These are phyloP conservation scores for Wickerhamiella slavikovae DNA, from an alignment of 805 yeast species.

Conservation along the genomic window DNA sequence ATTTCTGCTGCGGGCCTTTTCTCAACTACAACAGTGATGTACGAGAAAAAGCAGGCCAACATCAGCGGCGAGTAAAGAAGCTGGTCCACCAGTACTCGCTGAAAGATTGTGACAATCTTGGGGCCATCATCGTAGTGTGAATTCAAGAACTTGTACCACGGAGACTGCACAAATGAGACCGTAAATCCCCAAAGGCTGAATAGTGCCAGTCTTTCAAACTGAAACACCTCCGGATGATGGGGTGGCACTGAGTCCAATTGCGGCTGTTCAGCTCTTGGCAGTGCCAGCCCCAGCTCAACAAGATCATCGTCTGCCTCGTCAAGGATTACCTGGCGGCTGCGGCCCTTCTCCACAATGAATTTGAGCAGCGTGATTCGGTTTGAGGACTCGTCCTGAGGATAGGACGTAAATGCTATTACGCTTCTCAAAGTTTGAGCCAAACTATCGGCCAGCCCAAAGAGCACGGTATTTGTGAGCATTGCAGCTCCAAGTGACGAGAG, in stretches of 20 bases:
- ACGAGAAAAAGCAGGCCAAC: conserved; percentile 58
- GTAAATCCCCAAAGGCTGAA: conserved; percentile 77
- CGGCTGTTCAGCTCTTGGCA: conserved; percentile 4
- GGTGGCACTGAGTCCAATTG: conserved; percentile 4
- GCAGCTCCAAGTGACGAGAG: conserved; percentile 55
- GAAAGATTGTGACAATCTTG: conserved; percentile 54
- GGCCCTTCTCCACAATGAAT: conserved; percentile 17
- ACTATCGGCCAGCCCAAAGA: conserved; percentile 81
- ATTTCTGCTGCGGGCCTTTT: conserved; percentile 47
- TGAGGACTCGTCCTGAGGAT: conserved; percentile 1
- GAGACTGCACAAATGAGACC: conserved; percentile 64
- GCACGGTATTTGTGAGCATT: conserved; percentile 54
- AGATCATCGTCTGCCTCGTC: conserved; percentile 16
- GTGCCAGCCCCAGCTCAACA: conserved; percentile 12
- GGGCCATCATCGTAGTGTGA: conserved; percentile 55
- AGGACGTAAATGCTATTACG: conserved; percentile 14
- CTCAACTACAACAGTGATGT: conserved; percentile 67
- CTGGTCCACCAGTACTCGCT: conserved; percentile 80
- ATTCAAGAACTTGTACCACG: conserved; percentile 76
- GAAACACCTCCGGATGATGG: conserved; percentile 23
- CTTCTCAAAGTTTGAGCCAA: conserved; percentile 57
- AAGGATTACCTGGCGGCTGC: conserved; percentile 14
- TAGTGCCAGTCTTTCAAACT: conserved; percentile 50
- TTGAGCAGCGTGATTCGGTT: conserved; percentile 6
- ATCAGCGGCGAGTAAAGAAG: conserved; percentile 75